Conservation (phyloP, 2,329 filamentous ascomycete genomes). For the Fusarium zealandicum region DNA sequence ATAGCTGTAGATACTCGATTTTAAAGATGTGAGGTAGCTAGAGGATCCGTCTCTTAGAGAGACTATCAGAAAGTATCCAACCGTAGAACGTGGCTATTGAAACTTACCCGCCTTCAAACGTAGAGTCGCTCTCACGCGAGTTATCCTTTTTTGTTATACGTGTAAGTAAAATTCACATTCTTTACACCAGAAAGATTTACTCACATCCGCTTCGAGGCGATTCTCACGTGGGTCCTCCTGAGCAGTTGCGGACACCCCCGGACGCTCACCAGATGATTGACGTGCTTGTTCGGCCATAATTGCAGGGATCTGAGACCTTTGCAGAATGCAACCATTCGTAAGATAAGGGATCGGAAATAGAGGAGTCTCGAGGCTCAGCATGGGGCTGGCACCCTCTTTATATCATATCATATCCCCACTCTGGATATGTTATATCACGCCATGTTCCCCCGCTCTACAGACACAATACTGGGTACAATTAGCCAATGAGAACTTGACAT, state of each 20-base stretch:
- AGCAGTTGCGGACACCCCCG: neutral
- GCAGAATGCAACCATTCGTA: too few species aligned
- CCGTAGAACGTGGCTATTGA: accelerated
- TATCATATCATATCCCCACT: too few species aligned
- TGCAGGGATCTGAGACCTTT: too few species aligned
- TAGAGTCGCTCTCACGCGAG: neutral
- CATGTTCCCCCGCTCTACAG: too few species aligned
- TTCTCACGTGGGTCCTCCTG: neutral
- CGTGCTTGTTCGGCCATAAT: neutral
- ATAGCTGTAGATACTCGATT: conserved; percentile 23
- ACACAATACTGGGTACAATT: too few species aligned
- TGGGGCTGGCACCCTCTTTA: too few species aligned
- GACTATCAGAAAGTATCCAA: neutral
- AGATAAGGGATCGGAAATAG: too few species aligned
- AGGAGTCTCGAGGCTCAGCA: too few species aligned
- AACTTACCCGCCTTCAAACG: conserved; percentile 1
- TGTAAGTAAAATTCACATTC: neutral
- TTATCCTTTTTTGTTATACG: neutral
- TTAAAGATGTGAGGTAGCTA: conserved; percentile 21
- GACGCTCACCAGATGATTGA: neutral
- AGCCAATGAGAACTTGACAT: too few species aligned
- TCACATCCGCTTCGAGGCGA: neutral
- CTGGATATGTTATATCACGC: too few species aligned
- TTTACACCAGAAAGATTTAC: neutral
- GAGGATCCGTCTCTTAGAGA: neutral